Evolutionary conservation across 169 alveolate genomes (phyloP), one percentile per base, ranked within the genome.

Genomic region (Plasmodium berghei): DNA sequence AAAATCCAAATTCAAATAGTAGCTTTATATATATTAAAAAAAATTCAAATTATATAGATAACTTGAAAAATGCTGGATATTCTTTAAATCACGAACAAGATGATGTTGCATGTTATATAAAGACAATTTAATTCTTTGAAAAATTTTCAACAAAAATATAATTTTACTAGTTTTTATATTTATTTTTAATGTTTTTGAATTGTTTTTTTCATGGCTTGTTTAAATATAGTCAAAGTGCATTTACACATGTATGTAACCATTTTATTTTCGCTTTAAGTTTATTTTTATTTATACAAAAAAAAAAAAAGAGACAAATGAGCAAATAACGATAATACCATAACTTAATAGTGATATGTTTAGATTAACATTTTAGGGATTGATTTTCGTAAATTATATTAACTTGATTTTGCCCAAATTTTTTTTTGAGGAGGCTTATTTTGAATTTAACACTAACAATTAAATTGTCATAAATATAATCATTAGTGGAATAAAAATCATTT

Each of bases 401-500:
- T 20, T 26, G 9, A 46, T 42, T 59, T 24, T 14, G 4, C 12
- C 26, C 56, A 12, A 9, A 59, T 40, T 55, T 5, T n/a, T 40
- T 55, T 26, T 42, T 64, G 28, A 80, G 20, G 22, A 80, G 34
- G 10, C 45, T 69, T 16, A 55, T 62, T 34, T 72, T 69, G 9
- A 80, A 42, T 18, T 55, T 80, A 1, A 80, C 83, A 48, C 72
- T 80, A 22, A 48, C 52, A 14, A 80, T 28, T 28, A 56, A 40
- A 28, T 58, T 59, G 8, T 80, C 90, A 59, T 66, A 80, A 9
- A 22, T n/a, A 16, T 62, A 40, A 24, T 40, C 48, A n/a, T 67
- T 49, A 9, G 90, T 12, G 1, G 90, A 42, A 67, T 34, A 80
- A 46, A 80, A 80, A 80, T 80, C 90, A 56, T 80, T 80, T 61